These are phyloP conservation scores for Vaccinium corymbosum DNA, from an alignment of 148 eudicot genomes.

Conservation along the genomic window DNA sequence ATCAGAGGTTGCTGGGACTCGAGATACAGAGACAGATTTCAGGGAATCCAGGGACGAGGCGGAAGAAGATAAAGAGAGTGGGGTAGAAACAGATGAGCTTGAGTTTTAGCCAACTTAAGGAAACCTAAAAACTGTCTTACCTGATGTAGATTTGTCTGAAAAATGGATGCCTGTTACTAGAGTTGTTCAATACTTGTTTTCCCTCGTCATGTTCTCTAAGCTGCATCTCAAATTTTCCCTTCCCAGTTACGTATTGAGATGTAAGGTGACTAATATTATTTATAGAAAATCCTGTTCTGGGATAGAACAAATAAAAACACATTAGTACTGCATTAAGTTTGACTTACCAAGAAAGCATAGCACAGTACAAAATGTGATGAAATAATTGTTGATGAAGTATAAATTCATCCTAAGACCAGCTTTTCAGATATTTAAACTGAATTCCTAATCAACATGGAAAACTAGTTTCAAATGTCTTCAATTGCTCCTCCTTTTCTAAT, in stretches of 20 bases:
- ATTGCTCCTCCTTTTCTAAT: neutral
- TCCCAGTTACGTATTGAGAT: neutral
- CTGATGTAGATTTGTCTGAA: neutral
- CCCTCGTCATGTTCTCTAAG: neutral
- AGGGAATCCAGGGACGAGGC: constrained; percentile 7
- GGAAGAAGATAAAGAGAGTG: constrained; percentile 16
- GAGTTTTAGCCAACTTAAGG: constrained; percentile 12
- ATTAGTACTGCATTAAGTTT: too few relatives aligned
- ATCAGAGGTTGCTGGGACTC: neutral
- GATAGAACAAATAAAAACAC: too few relatives aligned
- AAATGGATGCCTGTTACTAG: neutral
- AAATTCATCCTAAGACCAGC: too few relatives aligned
- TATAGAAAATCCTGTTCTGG: neutral
- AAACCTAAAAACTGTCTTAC: neutral
- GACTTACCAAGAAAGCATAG: too few relatives aligned
- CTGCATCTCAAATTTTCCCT: neutral
- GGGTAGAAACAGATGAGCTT: constrained; percentile 18
- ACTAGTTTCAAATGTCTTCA: neutral
- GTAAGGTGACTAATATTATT: neutral
- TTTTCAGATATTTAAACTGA: too few relatives aligned
- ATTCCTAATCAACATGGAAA: neutral
- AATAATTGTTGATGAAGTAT: too few relatives aligned
- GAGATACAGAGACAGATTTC: constrained; percentile 14
- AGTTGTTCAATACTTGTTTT: neutral
- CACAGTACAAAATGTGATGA: too few relatives aligned